phyloP scores from a whole-genome alignment of 2,329 filamentous ascomycete genomes.

The Penicillium verrucosum region DNA sequence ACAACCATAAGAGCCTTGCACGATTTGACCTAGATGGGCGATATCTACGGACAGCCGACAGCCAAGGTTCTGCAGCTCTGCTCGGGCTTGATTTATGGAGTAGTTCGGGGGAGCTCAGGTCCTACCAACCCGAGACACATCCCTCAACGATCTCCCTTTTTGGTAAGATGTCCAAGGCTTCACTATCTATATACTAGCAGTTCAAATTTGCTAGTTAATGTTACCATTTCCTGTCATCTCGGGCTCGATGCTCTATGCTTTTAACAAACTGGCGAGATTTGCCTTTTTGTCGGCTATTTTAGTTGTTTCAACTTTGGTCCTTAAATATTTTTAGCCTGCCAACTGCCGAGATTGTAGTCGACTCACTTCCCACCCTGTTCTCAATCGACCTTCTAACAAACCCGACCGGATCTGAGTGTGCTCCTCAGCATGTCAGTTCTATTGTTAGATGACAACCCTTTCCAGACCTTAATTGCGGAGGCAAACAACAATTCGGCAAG shows the following conservation, averaged over 20 bases:
- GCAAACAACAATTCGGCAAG: constrained; percentile 13
- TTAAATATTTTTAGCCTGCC: neutral
- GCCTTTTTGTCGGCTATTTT: neutral
- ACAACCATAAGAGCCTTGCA: too few relatives aligned
- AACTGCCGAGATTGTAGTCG: neutral
- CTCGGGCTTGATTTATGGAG: neutral
- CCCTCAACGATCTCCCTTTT: neutral
- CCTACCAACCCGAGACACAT: neutral
- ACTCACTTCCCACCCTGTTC: neutral
- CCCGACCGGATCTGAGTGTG: neutral
- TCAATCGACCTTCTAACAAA: neutral
- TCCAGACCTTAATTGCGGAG: constrained; percentile 16
- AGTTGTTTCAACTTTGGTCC: neutral
- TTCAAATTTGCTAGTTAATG: neutral
- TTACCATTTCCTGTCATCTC: neutral
- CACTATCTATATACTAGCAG: neutral
- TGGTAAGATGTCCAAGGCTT: neutral
- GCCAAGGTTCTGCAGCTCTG: neutral
- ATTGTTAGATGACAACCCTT: constrained; percentile 20
- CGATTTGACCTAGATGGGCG: too few relatives aligned
- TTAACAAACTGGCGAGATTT: neutral
- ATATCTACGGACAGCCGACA: neutral
- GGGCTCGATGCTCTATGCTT: neutral
- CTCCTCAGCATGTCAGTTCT: neutral
- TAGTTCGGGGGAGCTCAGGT: neutral